A percentile compares a stretch with the other conserved stretches of the same genome.
phyloP scores from a whole-genome alignment of 2,329 filamentous ascomycete genomes.

The Diaporthe eres region DNA sequence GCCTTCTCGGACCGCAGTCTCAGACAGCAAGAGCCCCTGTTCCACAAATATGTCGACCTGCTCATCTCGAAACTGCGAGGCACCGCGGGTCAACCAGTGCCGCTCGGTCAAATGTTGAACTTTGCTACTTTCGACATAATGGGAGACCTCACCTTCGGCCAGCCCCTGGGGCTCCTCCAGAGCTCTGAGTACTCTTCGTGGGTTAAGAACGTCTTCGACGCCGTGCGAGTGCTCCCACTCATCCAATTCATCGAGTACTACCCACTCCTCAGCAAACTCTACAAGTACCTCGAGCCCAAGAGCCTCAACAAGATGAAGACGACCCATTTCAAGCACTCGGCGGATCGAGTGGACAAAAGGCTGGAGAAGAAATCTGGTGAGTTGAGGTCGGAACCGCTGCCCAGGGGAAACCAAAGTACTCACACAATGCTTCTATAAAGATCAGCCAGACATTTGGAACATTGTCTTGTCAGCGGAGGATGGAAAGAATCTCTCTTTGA shows the following conservation, averaged over 20 bases:
- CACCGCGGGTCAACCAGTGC: constrained; percentile 35
- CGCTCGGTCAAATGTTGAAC: constrained; percentile 45
- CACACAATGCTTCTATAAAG: background rate
- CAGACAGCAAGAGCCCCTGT: constrained; percentile 46
- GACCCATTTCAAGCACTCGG: constrained; percentile 15
- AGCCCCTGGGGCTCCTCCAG: constrained; percentile 54
- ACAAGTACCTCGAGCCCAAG: constrained; percentile 15
- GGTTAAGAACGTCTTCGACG: constrained; percentile 47
- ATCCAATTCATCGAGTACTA: constrained; percentile 34
- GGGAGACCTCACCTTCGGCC: constrained; percentile 60
- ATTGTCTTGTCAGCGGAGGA: background rate
- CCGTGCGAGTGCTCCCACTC: constrained; percentile 39
- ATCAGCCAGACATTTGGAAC: constrained; percentile 30
- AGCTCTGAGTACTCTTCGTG: constrained; percentile 48
- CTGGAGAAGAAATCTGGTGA: constrained; percentile 18
- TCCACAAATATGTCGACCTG: constrained; percentile 42
- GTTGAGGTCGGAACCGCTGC: background rate
- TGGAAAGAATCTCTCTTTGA: background rate
- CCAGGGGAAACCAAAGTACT: background rate
- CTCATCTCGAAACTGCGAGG: constrained; percentile 42
- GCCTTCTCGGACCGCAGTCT: constrained; percentile 48
- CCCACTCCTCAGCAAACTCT: background rate
- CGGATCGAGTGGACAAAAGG: constrained; percentile 32
- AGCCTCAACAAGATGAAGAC: background rate
- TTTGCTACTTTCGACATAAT: constrained; percentile 55